phyloP scores from a whole-genome alignment of 2,329 filamentous ascomycete genomes.

The Ophiosphaerella narmari region DNA sequence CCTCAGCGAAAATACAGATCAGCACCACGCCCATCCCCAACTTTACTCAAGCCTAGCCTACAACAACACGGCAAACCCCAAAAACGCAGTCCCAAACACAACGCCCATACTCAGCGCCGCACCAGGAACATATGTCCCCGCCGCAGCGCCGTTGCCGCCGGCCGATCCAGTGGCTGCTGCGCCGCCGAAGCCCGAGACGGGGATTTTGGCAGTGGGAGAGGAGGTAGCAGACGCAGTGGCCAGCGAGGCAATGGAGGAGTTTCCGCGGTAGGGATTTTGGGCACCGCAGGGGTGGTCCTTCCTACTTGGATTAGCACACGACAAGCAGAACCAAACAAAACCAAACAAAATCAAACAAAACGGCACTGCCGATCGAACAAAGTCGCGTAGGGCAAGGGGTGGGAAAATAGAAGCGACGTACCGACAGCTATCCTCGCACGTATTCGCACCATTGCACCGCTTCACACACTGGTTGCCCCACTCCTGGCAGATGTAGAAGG shows the following conservation, averaged over 20 bases:
- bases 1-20: no score
- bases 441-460: constrained; percentile 60
- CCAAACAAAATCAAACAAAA: no score
- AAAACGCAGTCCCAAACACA: constrained; percentile 60
- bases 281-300: constrained; percentile 75
- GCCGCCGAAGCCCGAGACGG: constrained; percentile 41
- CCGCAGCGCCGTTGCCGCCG: constrained; percentile 29
- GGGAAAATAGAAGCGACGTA: constrained; percentile 14
- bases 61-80: constrained; percentile 58
- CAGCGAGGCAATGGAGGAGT: constrained; percentile 57
- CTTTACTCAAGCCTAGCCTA: constrained; percentile 14
- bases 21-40: not conserved
- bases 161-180: constrained; percentile 8
- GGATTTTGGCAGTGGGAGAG: constrained; percentile 27
- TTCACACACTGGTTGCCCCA: constrained; percentile 71
- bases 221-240: constrained; percentile 48
- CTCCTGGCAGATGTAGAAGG: constrained; percentile 75
- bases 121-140: constrained; percentile 57
- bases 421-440: constrained; percentile 66
- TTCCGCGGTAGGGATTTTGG: constrained; percentile 63
- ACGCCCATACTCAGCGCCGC: constrained; percentile 61
- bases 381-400: not conserved
- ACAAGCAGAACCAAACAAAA: no score
- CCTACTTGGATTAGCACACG: not conserved
- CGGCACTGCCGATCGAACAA: constrained; percentile 8